Percentiles rank a stretch among this genome's conserved stretches.
Evolutionary conservation across 2,329 filamentous ascomycete genomes (phyloP).

Genomic region (Aspergillus japonicus): DNA sequence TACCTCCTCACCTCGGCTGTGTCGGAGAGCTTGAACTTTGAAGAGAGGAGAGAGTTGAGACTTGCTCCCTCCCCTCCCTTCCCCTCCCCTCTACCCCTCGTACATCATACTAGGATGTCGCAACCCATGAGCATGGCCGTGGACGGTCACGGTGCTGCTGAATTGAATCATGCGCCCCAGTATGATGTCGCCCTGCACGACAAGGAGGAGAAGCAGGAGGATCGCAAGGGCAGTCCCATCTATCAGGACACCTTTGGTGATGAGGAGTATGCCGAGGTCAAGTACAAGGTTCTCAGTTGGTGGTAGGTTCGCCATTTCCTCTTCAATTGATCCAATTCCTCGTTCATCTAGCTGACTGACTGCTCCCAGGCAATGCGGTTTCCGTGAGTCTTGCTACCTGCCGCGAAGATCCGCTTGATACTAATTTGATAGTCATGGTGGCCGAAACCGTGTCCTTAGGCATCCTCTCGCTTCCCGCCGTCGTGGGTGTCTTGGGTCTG

Average conservation of each 20-base stretch:
- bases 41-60: too few relatives aligned
- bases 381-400: constrained; percentile 29
- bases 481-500: constrained; percentile 52
- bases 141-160: neutral
- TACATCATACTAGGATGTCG: neutral
- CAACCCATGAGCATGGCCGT: neutral
- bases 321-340: too few relatives aligned
- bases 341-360: neutral
- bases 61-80: too few relatives aligned
- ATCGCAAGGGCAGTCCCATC: constrained; percentile 4
- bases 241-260: constrained; percentile 34
- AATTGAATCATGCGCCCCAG: neutral
- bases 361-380: constrained; percentile 36
- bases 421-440: constrained; percentile 47
- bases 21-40: too few relatives aligned
- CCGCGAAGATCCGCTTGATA: neutral
- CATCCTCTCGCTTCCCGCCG: constrained; percentile 54
- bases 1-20: too few relatives aligned
- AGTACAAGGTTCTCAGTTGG: constrained; percentile 52
- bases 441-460: constrained; percentile 58
- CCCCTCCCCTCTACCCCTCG: neutral
- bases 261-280: constrained; percentile 40
- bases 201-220: constrained; percentile 15
- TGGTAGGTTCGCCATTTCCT: constrained; percentile 14
- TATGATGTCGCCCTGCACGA: constrained; percentile 13